A percentile compares a stretch with the other conserved stretches of the same genome.
phyloP scores from a whole-genome alignment of 2,329 filamentous ascomycete species.

The Aspergillus tubingensis region DNA sequence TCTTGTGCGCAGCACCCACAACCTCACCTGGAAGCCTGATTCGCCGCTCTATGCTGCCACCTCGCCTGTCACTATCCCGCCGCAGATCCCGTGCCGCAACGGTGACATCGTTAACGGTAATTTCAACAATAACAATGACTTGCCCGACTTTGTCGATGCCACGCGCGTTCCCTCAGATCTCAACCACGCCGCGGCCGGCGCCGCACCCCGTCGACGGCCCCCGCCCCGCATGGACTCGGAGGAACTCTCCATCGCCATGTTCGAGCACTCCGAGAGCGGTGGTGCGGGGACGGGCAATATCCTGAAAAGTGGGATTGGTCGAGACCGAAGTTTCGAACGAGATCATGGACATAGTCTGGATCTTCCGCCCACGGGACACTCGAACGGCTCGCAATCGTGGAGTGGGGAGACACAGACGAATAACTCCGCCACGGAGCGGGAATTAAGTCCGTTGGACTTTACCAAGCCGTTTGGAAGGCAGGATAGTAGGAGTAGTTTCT shows the following conservation, averaged over 20 bases:
- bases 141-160: constrained; percentile 50
- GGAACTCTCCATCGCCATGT: constrained; percentile 42
- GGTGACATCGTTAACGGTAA: no score
- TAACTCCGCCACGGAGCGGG: constrained; percentile 8
- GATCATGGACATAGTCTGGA: no score
- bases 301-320: no score
- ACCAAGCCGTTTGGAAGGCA: neutral
- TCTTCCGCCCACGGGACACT: constrained; percentile 20
- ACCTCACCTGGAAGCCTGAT: constrained; percentile 42
- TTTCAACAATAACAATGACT: constrained; percentile 19
- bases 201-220: constrained; percentile 23
- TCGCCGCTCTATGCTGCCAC: constrained; percentile 22
- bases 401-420: constrained; percentile 33
- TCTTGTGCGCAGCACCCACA: constrained; percentile 34
- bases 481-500: neutral
- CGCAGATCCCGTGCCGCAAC: neutral
- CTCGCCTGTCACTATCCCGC: neutral
- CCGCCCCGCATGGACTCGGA: constrained; percentile 39
- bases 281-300: neutral
- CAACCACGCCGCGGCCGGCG: constrained; percentile 36
- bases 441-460: constrained; percentile 3
- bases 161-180: constrained; percentile 46
- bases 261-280: constrained; percentile 31
- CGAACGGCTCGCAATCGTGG: constrained; percentile 32
- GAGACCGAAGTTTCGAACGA: no score